A percentile compares a stretch with the other conserved stretches of the same genome.
These are phyloP conservation scores for Cladophialophora chaetospira DNA, from an alignment of 2,329 filamentous ascomycete genomes.

Conservation along the genomic window DNA sequence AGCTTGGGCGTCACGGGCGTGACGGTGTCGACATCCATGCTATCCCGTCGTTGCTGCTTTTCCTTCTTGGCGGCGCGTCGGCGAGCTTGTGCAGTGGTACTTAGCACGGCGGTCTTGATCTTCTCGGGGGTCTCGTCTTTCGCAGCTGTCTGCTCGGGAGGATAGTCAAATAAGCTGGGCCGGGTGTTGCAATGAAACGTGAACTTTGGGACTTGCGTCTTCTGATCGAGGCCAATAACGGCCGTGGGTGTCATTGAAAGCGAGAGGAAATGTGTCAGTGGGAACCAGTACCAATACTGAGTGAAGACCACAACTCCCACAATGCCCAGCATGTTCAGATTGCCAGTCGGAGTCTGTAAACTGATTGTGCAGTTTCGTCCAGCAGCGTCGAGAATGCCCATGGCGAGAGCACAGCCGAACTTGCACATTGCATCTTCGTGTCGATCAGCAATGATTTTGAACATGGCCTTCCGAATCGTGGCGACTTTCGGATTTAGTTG, in stretches of 20 bases:
- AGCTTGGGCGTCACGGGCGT: slow-evolving; percentile 73
- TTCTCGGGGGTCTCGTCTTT: slow-evolving; percentile 88
- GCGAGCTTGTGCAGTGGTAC: slow-evolving; percentile 95
- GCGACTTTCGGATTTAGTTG: slow-evolving; percentile 97
- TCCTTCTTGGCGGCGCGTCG: slow-evolving; percentile 93
- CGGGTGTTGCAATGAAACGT: slow-evolving; percentile 94
- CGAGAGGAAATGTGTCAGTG: slow-evolving; percentile 94
- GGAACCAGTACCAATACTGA: slow-evolving; percentile 99
- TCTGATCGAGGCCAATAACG: slow-evolving; percentile 90
- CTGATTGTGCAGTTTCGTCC: slow-evolving; percentile 98
- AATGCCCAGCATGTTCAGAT: slow-evolving; percentile 97
- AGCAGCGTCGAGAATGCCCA: slow-evolving; percentile 97
- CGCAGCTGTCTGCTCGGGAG: slow-evolving; percentile 94
- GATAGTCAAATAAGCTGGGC: slow-evolving; percentile 96
- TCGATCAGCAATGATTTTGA: slow-evolving; percentile 90
- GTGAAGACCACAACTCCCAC: slow-evolving; percentile 98
- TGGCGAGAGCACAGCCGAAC: slow-evolving; percentile 88
- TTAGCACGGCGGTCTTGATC: slow-evolving; percentile 92
- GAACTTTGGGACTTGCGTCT: slow-evolving; percentile 89
- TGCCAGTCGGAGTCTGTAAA: slow-evolving; percentile 94
- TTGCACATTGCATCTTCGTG: slow-evolving; percentile 99
- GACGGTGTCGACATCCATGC: slow-evolving; percentile 84
- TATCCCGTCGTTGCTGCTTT: slow-evolving; percentile 82
- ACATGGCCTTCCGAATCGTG: slow-evolving; percentile 85
- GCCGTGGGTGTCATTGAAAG: slow-evolving; percentile 96